A percentile compares a stretch with the other conserved stretches of the same genome.
Conservation (phyloP, 2,329 filamentous ascomycete species). For the Plectosphaerella cucumerina region DNA sequence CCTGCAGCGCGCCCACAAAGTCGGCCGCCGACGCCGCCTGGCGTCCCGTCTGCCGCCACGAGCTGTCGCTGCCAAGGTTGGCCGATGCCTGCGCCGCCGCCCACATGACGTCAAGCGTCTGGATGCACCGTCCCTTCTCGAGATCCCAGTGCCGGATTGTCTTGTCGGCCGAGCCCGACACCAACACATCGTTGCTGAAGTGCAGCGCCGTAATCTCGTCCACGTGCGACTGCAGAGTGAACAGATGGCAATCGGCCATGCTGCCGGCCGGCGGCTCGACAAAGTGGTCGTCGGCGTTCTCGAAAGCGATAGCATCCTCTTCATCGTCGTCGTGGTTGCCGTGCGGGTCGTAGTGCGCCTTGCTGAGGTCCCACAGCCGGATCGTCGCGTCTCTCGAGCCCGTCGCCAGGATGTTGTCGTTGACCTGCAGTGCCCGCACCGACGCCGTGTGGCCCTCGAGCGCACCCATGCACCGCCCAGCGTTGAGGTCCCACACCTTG, state of each 20-base stretch:
- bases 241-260: constrained; percentile 87
- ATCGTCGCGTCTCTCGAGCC: constrained; percentile 95
- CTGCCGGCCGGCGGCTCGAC: constrained; percentile 72
- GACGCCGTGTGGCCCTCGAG: constrained; percentile 94
- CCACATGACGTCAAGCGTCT: constrained; percentile 97
- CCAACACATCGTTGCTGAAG: constrained; percentile 82
- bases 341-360: constrained; percentile 75
- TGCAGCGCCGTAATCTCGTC: constrained; percentile 93
- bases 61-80: constrained; percentile 56
- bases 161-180: constrained; percentile 96
- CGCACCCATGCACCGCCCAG: constrained; percentile 84
- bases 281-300: constrained; percentile 62
- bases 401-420: constrained; percentile 92
- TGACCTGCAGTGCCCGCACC: constrained; percentile 85
- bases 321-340: constrained; percentile 57
- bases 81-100: constrained; percentile 85
- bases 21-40: constrained; percentile 67
- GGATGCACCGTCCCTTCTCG: constrained; percentile 93
- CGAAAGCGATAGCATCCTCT: constrained; percentile 67
- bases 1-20: constrained; percentile 91
- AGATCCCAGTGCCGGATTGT: constrained; percentile 97
- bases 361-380: constrained; percentile 89
- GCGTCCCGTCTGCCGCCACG: constrained; percentile 72
- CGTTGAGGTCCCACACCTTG: constrained; percentile 93
- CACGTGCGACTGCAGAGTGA: constrained; percentile 83